Percentiles rank a stretch among this genome's conserved stretches.
phyloP scores from a whole-genome alignment of 331 rosid species.

The Quercus tomentella region DNA sequence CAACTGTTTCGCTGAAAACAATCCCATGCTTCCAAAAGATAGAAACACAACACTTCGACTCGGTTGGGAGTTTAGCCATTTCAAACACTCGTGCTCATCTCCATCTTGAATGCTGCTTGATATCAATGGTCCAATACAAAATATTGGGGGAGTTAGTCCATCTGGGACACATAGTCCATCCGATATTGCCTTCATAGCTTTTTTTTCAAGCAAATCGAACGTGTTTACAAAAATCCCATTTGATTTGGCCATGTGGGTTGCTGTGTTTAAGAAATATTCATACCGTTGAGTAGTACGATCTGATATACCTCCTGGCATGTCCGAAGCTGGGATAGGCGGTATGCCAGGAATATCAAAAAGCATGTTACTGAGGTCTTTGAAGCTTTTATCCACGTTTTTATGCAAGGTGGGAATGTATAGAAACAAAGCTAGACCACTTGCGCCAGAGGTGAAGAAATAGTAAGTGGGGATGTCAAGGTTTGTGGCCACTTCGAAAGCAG shows the following conservation, averaged over 20 bases:
- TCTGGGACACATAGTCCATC: no score
- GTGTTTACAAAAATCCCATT: conserved; percentile 20
- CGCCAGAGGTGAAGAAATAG: conserved; percentile 25
- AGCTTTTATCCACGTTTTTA: not conserved
- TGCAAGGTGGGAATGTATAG: conserved; percentile 27
- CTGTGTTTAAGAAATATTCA: not conserved
- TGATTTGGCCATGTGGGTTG: conserved; percentile 11
- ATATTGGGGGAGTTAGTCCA: not conserved
- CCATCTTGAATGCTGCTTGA: not conserved
- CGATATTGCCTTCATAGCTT: not conserved
- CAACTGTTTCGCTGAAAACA: conserved; percentile 26
- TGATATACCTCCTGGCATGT: conserved; percentile 9
- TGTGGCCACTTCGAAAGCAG: no score
- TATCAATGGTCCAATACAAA: conserved; percentile 29
- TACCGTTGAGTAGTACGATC: conserved; percentile 6
- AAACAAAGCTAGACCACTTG: conserved; percentile 5
- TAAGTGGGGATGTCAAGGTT: not conserved
- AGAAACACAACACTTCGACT: conserved; percentile 32
- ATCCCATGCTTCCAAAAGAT: conserved; percentile 46
- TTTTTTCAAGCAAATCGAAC: conserved; percentile 12
- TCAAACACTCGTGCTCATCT: conserved; percentile 9
- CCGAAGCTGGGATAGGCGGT: conserved; percentile 20
- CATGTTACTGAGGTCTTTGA: no score
- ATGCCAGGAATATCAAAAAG: not conserved
- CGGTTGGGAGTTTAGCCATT: conserved; percentile 41